A percentile compares a stretch with the other conserved stretches of the same genome.
These are phyloP conservation scores for Rhododendron mucronatum DNA, from an alignment of 148 eudicot genomes.

Conservation along the genomic window DNA sequence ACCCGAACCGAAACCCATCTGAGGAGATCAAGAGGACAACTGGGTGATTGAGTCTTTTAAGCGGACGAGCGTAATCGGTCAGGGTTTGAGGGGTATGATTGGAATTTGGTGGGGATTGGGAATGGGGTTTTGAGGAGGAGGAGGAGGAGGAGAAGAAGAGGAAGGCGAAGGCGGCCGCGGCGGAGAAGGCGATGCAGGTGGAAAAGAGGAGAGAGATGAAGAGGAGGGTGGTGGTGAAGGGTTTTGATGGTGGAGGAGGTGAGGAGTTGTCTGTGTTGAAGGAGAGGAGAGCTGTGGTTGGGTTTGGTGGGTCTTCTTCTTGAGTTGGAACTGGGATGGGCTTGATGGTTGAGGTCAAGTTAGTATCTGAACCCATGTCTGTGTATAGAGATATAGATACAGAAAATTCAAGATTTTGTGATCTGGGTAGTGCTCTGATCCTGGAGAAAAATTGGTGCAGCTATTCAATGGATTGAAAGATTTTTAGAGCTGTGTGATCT, in stretches of 20 bases:
- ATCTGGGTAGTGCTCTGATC: background rate
- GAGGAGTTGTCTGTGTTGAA: slow-evolving; percentile 28
- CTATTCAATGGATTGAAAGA: background rate
- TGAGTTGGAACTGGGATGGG: slow-evolving; percentile 17
- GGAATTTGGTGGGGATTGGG: background rate
- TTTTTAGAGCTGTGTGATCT: background rate
- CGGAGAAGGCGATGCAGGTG: slow-evolving; percentile 25
- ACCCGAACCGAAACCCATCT: slow-evolving; percentile 89
- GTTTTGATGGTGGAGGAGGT: background rate
- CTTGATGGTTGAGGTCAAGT: slow-evolving; percentile 5
- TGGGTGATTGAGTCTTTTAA: slow-evolving; percentile 49
- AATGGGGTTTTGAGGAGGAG: background rate
- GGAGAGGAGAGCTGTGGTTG: slow-evolving; percentile 39
- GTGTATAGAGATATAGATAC: too few species aligned
- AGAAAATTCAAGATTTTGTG: background rate
- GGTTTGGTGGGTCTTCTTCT: slow-evolving; percentile 35
- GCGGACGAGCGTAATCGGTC: slow-evolving; percentile 25
- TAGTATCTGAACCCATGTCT: slow-evolving; percentile 26
- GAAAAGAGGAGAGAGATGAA: slow-evolving; percentile 31
- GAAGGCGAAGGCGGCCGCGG: slow-evolving; percentile 31
- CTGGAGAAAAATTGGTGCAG: background rate
- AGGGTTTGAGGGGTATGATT: background rate
- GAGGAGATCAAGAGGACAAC: slow-evolving; percentile 65
- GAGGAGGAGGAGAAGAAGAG: slow-evolving; percentile 16
- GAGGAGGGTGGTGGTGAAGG: slow-evolving; percentile 18